phyloP scores from a whole-genome alignment of 2,329 filamentous ascomycete species.

The Ophiostoma tasmaniense region DNA sequence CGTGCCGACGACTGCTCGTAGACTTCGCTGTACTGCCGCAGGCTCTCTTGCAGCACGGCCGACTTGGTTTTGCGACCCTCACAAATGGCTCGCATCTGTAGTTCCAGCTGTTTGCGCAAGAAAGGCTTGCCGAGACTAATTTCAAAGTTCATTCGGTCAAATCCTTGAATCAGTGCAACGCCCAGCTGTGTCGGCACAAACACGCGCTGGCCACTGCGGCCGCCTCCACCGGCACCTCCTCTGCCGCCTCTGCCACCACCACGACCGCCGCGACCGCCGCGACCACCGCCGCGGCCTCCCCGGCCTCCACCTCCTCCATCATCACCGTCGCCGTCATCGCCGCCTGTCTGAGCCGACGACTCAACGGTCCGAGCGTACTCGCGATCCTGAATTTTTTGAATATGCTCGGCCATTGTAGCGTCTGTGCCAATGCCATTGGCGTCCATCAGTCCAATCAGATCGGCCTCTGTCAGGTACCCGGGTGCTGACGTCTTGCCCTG shows the following conservation, averaged over 20 bases:
- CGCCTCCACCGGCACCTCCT: constrained; percentile 30
- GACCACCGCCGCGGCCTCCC: constrained; percentile 32
- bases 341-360: constrained; percentile 26
- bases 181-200: constrained; percentile 91
- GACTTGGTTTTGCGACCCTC: constrained; percentile 69
- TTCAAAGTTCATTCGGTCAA: constrained; percentile 88
- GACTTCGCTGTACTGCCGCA: constrained; percentile 78
- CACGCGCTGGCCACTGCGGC: constrained; percentile 56
- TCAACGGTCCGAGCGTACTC: constrained; percentile 66
- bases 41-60: constrained; percentile 70
- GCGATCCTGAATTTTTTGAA: constrained; percentile 85
- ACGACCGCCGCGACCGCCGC: constrained; percentile 33
- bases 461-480: constrained; percentile 84
- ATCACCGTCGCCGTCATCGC: constrained; percentile 32
- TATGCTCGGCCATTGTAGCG: constrained; percentile 98
- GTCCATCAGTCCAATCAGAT: constrained; percentile 94
- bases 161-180: constrained; percentile 85
- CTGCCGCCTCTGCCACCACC: constrained; percentile 25
- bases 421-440: constrained; percentile 97
- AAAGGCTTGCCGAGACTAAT: constrained; percentile 93
- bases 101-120: constrained; percentile 93
- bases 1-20: constrained; percentile 75
- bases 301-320: constrained; percentile 38
- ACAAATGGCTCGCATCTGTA: constrained; percentile 94
- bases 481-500: constrained; percentile 87